Evolutionary conservation across 23 red algal genomes (phyloP).

Genomic region (Gracilaria gracilis): DNA sequence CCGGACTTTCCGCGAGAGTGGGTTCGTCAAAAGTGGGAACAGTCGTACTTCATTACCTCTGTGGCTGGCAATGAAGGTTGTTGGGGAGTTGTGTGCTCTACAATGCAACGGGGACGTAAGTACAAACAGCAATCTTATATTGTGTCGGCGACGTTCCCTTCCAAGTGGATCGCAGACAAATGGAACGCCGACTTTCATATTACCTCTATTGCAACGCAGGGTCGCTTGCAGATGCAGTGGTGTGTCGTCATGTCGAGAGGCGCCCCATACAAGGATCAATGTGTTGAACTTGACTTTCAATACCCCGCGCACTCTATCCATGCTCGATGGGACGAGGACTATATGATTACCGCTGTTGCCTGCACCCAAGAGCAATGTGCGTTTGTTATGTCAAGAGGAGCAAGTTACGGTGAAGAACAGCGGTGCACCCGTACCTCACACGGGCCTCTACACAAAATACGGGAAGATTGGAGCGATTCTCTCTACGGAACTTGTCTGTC

Average conservation of each 20-base stretch:
- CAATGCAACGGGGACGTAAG: conserved; percentile 85
- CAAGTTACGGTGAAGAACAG: conserved; percentile 95
- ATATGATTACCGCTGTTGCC: conserved; percentile 95
- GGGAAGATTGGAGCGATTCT: conserved; percentile 96
- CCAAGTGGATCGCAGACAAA: conserved; percentile 98
- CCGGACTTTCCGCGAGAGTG: conserved; percentile 97
- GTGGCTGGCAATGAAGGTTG: conserved; percentile 90
- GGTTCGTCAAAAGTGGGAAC: conserved; percentile 97
- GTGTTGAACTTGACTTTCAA: conserved; percentile 96
- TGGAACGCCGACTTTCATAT: conserved; percentile 97
- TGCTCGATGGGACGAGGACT: conserved; percentile 98
- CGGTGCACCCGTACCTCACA: conserved; percentile 96
- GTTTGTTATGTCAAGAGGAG: conserved; percentile 93
- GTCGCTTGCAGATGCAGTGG: conserved; percentile 95
- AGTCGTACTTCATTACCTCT: conserved; percentile 95
- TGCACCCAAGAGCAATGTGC: conserved; percentile 93
- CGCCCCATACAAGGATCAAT: conserved; percentile 94
- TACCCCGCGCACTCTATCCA: conserved; percentile 97
- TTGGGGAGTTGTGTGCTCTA: conserved; percentile 98
- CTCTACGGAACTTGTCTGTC: conserved; percentile 88
- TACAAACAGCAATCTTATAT: conserved; percentile 99
- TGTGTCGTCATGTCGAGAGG: conserved; percentile 96
- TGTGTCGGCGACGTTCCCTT: conserved; percentile 97
- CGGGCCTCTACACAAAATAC: conserved; percentile 96
- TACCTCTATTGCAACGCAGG: conserved; percentile 92